Base-by-base conservation (phyloP, 108 stramenopile species). In the Fistulifera pelliculosa region DNA sequence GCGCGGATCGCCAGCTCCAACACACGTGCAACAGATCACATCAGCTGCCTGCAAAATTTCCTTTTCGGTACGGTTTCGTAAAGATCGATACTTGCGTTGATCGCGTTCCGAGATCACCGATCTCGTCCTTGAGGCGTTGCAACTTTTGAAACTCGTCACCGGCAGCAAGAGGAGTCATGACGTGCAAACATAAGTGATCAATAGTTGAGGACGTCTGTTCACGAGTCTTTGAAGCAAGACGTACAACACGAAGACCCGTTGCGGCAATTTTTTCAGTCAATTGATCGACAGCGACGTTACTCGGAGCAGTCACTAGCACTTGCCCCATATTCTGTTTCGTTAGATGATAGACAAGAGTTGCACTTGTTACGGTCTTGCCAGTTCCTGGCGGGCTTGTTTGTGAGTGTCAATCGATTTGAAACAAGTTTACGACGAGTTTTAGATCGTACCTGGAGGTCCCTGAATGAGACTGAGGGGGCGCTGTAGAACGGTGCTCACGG, bases 241-340 rank as follows among this genome's bases (percentile, higher is more conserved):
- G 88, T 18, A 99, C 96, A 0, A 98, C 96, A 41, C 90, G 87
- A 44, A 99, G 66, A 41, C 96, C 96, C 0, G 98, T 94, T 15
- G 83, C 85, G 40, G 93, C 89, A 70, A 99, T 97, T 64, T 97
- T 97, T 63, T 94, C 96, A 8, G 96, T 94, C 52, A 99, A 73
- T 50, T 97, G 96, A 84, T 99, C 98, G 38, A 98, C 98, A 2
- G 98, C 98, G 45, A 99, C 95, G 64, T 99, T 99, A 39, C 85
- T 87, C 0, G 98, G 98, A 21, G 98, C 96, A 18, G 91, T 90
- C 27, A 99, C 98, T 24, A 99, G 80, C 7, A 99, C 95, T 71
- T 96, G 94, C 16, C 90, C 85, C 89, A 84, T 85, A 59, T 85
- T 81, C 68, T 95, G 94, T 52, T 87, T 77, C 19, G 94, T 94